Conservation (phyloP, 345 rosid species). For the Sonneratia alba region DNA sequence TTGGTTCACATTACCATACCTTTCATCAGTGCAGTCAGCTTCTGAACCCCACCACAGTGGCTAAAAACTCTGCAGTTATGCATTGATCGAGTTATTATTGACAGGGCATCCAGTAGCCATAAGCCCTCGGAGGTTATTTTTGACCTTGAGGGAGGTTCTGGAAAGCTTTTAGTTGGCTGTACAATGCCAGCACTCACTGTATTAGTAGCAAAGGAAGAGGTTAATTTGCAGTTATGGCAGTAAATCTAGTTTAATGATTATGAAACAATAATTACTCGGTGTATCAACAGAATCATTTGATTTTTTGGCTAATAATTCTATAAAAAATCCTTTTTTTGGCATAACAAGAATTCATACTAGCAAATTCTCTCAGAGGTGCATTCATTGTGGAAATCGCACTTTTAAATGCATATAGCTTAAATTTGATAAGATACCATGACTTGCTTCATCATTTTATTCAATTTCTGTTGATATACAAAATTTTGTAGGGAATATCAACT, state of each 20-base stretch:
- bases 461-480: background rate
- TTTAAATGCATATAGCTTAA: background rate
- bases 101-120: constrained; percentile 48
- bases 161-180: constrained; percentile 22
- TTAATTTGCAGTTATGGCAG: too few species aligned
- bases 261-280: too few species aligned
- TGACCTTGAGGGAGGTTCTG: constrained; percentile 29
- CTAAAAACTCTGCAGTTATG: constrained; percentile 67
- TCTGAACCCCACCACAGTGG: constrained; percentile 57
- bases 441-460: background rate
- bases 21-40: constrained; percentile 60
- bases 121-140: constrained; percentile 40
- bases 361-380: too few species aligned
- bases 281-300: too few species aligned
- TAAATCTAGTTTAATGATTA: background rate
- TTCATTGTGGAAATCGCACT: too few species aligned
- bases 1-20: constrained; percentile 23
- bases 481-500: background rate
- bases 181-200: constrained; percentile 32
- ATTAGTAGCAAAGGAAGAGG: constrained; percentile 14
- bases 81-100: constrained; percentile 45
- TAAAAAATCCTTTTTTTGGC: too few species aligned
- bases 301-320: too few species aligned
- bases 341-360: too few species aligned
- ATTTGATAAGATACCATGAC: background rate